phyloP scores from a whole-genome alignment of 495 filamentous ascomycete species.

The Penicillium subrubescens region DNA sequence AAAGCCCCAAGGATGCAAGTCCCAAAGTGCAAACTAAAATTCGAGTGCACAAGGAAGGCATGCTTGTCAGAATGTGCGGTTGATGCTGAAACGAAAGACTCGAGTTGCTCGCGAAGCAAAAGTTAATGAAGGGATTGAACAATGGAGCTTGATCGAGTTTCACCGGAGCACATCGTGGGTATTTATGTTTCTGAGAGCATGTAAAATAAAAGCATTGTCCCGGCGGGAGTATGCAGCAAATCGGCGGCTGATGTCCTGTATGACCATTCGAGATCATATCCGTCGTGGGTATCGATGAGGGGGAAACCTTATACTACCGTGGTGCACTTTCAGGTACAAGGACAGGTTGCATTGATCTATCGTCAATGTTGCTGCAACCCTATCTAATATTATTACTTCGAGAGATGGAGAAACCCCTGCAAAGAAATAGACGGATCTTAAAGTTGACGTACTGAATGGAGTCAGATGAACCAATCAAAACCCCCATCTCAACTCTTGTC shows the following conservation, averaged over 20 bases:
- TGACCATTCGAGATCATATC: not conserved
- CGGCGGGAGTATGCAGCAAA: not conserved
- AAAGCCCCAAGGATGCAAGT: constrained; percentile 14
- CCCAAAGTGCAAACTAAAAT: constrained; percentile 18
- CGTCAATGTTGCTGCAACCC: not conserved
- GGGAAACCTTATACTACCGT: not conserved
- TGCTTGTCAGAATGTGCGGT: not conserved
- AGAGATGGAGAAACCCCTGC: not conserved
- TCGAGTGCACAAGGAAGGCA: constrained; percentile 14
- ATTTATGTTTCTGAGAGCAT: not conserved
- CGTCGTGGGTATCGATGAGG: not conserved
- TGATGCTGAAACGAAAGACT: not conserved
- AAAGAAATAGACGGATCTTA: not conserved
- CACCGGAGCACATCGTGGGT: not conserved
- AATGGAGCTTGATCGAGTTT: not conserved
- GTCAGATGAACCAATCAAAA: not conserved
- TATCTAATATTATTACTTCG: not conserved
- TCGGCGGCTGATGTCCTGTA: not conserved
- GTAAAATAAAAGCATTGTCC: not conserved
- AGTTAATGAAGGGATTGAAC: not conserved
- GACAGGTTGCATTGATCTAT: constrained; percentile 6
- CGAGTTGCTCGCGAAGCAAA: not conserved
- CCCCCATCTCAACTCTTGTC: not conserved
- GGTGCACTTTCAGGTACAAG: not conserved
- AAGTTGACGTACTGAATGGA: not conserved